phyloP scores from a whole-genome alignment of 2,329 filamentous ascomycete species.

The Pseudogymnoascus sp. region DNA sequence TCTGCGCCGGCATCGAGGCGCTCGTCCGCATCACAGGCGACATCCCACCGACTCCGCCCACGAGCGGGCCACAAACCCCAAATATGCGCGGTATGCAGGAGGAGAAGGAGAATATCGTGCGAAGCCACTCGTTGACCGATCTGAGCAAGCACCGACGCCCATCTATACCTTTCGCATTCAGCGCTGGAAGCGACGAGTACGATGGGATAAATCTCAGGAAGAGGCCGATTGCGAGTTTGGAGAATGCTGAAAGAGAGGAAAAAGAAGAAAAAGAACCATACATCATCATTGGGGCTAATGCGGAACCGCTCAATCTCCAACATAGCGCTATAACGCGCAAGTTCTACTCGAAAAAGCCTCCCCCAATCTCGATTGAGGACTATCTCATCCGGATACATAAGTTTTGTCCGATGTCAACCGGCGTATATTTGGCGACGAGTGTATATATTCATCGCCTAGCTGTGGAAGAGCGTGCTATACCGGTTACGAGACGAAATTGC shows the following conservation, averaged over 20 bases:
- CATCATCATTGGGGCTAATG: slow-evolving; percentile 57
- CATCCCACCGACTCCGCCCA: slow-evolving; percentile 69
- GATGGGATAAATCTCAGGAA: slow-evolving; percentile 47
- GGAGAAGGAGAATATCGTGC: slow-evolving; percentile 52
- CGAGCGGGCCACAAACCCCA: slow-evolving; percentile 53
- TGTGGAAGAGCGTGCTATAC: slow-evolving; percentile 67
- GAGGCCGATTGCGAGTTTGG: slow-evolving; percentile 20
- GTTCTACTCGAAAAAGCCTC: slow-evolving; percentile 84
- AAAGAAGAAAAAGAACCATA: slow-evolving; percentile 36
- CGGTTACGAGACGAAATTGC: slow-evolving; percentile 74
- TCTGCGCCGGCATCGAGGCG: slow-evolving; percentile 63
- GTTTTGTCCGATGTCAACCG: slow-evolving; percentile 89
- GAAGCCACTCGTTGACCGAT: slow-evolving; percentile 45
- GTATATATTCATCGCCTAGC: slow-evolving; percentile 80
- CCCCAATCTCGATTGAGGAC: slow-evolving; percentile 72
- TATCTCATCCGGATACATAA: slow-evolving; percentile 82
- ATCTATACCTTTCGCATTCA: slow-evolving; percentile 17
- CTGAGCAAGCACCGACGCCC: slow-evolving; percentile 24
- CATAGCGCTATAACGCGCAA: slow-evolving; percentile 81
- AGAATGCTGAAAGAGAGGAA: slow-evolving; percentile 17
- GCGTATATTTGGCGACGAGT: slow-evolving; percentile 83
- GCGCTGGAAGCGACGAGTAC: slow-evolving; percentile 31
- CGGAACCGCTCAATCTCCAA: slow-evolving; percentile 66
- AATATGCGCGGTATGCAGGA: slow-evolving; percentile 55
- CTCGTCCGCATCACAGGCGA: slow-evolving; percentile 68